These are phyloP conservation scores for Lodderomyces parapsilosis DNA, from an alignment of 1,139 yeast species.

Conservation along the genomic window DNA sequence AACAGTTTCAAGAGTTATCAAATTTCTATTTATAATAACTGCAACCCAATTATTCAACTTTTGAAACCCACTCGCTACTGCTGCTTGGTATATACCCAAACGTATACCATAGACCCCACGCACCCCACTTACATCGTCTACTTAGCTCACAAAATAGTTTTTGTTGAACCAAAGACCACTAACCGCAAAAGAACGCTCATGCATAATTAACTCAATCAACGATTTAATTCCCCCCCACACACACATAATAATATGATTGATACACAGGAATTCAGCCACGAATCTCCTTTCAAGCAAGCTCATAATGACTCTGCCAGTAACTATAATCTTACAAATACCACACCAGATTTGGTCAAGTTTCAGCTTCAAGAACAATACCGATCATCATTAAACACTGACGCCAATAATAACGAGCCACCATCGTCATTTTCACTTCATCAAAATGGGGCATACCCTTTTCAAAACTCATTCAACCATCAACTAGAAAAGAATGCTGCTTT, in stretches of 20 bases:
- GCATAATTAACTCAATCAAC: background rate
- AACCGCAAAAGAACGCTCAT: no score
- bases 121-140: no score
- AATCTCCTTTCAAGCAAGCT: constrained; percentile 38
- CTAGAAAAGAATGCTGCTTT: background rate
- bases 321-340: constrained; percentile 35
- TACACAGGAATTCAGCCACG: constrained; percentile 32
- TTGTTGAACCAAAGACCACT: no score
- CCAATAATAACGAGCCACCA: background rate
- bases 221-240: no score
- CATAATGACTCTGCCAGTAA: constrained; percentile 25
- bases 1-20: no score
- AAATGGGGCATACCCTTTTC: background rate
- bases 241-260: constrained; percentile 38
- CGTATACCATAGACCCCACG: no score
- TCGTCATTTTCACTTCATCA: no score
- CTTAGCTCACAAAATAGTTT: no score
- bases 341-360: constrained; percentile 44
- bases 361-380: constrained; percentile 46
- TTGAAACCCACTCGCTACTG: no score
- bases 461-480: background rate
- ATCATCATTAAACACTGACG: constrained; percentile 14
- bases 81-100: no score
- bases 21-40: no score
- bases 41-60: no score